Base-by-base conservation (phyloP, 306 rosid genomes). In the Rubus idaeus region DNA sequence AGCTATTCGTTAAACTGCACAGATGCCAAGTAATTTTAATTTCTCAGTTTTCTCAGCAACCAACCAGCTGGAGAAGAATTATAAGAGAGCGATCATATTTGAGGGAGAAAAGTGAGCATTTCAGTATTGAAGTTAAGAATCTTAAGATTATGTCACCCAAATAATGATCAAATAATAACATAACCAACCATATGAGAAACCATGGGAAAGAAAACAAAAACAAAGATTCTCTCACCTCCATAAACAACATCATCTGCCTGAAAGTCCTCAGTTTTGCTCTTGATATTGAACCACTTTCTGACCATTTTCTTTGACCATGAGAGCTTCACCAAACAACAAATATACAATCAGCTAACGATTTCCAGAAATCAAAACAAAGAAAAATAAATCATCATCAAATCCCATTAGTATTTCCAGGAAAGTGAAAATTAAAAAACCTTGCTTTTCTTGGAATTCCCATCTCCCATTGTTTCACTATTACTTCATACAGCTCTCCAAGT, bases 261-360 rank as follows among this genome's bases (percentile, higher is more conserved):
- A 61, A 88, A 88, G 65, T 91, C 97, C 64, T 96, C 96, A 71
- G 79, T 85, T 79, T 93, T 96, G 86, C 96, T 76, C 89, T 89
- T 93, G 89, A 96, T 91, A 74, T 93, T 96, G 84, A 96, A 96
- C 89, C 91, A 93, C 86, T 93, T 96, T 58, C 97, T 93, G 80
- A 96, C 96, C 98, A 96, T 92, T 88, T 93, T 92, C 98, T 91
- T 96, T 76, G 99, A 89, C 98, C 98, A 96, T 52, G 98, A 93
- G 93, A 96, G 96, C 99, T 96, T 83, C 89, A 83, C 72, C 83
- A 85, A 86, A 77, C 80, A 84, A 50, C 71, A 85, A 71, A 76
- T 10, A 73, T 44, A 83, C 75, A 86, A 85, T 86, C 88, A 92
- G 82, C 81, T 13, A 77, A 69, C 73, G 76, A 71, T 76, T 78